Conservation (phyloP, 2,329 filamentous ascomycete genomes). For the Phoma sp. region DNA sequence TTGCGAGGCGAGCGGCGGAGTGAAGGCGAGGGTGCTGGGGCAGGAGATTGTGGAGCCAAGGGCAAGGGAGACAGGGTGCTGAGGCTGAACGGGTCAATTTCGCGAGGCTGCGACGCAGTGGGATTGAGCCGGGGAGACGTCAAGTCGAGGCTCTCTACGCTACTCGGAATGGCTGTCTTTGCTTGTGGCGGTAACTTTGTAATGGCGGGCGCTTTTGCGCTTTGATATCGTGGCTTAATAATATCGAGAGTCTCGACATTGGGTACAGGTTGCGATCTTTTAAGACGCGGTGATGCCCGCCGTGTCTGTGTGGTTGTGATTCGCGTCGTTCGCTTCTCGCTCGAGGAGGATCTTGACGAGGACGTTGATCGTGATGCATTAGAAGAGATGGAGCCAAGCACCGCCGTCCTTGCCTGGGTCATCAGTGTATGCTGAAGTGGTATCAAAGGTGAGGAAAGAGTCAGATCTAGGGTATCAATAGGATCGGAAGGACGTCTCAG, state of each 20-base stretch:
- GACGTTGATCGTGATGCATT: slow-evolving; percentile 29
- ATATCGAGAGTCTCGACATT: slow-evolving; percentile 19
- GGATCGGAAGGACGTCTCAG: slow-evolving; percentile 21
- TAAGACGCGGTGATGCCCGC: slow-evolving; percentile 31
- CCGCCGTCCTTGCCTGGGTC: slow-evolving; percentile 27
- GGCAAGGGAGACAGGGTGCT: too few species aligned
- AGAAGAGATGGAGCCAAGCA: slow-evolving; percentile 34
- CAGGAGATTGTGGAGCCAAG: slow-evolving; percentile 23
- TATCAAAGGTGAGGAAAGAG: slow-evolving; percentile 30
- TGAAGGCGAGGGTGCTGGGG: slow-evolving; percentile 1
- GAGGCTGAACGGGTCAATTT: slow-evolving; percentile 13
- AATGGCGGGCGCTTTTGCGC: background rate
- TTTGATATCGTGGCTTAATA: background rate
- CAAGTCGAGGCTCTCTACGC: slow-evolving; percentile 35
- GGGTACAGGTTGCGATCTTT: slow-evolving; percentile 19
- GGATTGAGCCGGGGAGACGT: slow-evolving; percentile 16
- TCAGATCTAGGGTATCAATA: slow-evolving; percentile 40
- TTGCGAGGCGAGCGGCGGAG: slow-evolving; percentile 32
- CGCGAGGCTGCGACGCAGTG: slow-evolving; percentile 13
- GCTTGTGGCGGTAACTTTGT: background rate
- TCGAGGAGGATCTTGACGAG: slow-evolving; percentile 14
- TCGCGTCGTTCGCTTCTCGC: slow-evolving; percentile 7
- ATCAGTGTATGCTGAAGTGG: slow-evolving; percentile 3
- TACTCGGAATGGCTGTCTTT: slow-evolving; percentile 13
- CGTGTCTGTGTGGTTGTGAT: slow-evolving; percentile 12